Evolutionary conservation across 2,329 filamentous ascomycete species (phyloP), one percentile per base, ranked within the genome.

Genomic region (Alternaria arborescens): DNA sequence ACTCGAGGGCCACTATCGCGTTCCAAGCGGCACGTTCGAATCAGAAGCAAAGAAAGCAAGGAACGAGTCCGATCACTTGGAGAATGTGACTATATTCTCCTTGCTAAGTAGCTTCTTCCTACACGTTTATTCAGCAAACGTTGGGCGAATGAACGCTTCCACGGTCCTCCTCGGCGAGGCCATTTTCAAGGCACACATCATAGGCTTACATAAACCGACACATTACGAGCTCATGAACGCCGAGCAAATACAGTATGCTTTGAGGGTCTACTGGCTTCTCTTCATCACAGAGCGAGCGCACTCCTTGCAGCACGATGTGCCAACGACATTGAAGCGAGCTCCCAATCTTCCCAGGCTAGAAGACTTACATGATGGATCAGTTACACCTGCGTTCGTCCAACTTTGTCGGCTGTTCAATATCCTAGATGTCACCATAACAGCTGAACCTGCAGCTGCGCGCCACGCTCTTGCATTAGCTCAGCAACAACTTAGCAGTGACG

Each of bases 211-310:
- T 32, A 75, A 71, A 43, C 28, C 67, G 8, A 58, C 55, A 1
- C 69, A 71, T 48, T 77, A 77, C 43, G 58, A 70, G 34, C 36
- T 43, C 16, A 67, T 77, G 68, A 59, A 62, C 12, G 16, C 61
- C 3, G 73, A 75, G 52, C 67, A 72, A 44, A 61, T 65, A 26
- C 75, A 77, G 58, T 71, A 73, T 56, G 64, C 67, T 26, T 47
- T 77, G 43, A 65, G 75, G 18, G 63, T 77, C n/a, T 77, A 77
- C 44, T 77, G 75, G 75, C 65, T 77, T 18, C 65, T 77, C 10
- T 77, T 77, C 62, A 76, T 77, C 30, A 77, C 75, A 0, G 75
- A 77, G 58, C 69, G 75, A 52, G 75, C 75, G 1, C 75, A 77
- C 40, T 77, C 75, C 2, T 71, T 77, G 12, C 75, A 77, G 48